A percentile compares a stretch with the other conserved stretches of the same genome.
Evolutionary conservation across 805 yeast species (phyloP).

Genomic region (Nakazawaea ambrosiae): DNA sequence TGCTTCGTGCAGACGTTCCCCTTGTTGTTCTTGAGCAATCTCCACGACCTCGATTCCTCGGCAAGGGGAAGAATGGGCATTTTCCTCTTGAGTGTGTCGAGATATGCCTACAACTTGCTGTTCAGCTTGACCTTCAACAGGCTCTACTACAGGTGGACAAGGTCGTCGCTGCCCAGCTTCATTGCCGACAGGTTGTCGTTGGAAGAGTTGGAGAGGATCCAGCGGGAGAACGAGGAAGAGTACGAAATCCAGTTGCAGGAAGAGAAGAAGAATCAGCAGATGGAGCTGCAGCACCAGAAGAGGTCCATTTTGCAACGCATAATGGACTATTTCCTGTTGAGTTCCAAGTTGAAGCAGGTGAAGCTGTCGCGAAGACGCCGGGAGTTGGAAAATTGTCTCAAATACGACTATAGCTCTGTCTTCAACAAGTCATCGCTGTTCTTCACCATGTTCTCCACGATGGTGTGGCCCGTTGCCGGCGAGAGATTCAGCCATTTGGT

Average conservation of each 20-base stretch:
- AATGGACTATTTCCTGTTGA: slow-evolving; percentile 1
- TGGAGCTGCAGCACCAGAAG: neutral
- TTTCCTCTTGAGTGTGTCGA: slow-evolving; percentile 5
- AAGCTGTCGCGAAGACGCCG: slow-evolving; percentile 17
- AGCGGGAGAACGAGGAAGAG: slow-evolving; percentile 23
- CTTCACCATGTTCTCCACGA: slow-evolving; percentile 19
- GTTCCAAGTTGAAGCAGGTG: slow-evolving; percentile 10
- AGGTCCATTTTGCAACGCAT: slow-evolving; percentile 3
- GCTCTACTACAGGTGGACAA: slow-evolving; percentile 27
- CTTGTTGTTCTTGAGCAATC: slow-evolving; percentile 13
- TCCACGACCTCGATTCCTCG: neutral
- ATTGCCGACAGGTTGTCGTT: slow-evolving; percentile 25
- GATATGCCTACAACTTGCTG: slow-evolving; percentile 13
- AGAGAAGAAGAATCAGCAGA: neutral
- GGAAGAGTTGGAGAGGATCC: slow-evolving; percentile 25
- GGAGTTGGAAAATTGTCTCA: slow-evolving; percentile 21
- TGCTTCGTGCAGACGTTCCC: slow-evolving; percentile 18
- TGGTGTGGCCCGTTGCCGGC: slow-evolving; percentile 28
- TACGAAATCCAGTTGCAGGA: slow-evolving; percentile 11
- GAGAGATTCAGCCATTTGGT: slow-evolving; percentile 16
- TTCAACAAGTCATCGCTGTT: slow-evolving; percentile 15
- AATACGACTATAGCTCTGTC: slow-evolving; percentile 21
- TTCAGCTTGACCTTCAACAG: slow-evolving; percentile 23
- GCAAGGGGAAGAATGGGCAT: slow-evolving; percentile 4
- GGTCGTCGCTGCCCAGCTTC: slow-evolving; percentile 26